Evolutionary conservation across 495 filamentous ascomycete genomes (phyloP), one percentile per base, ranked within the genome.

Genomic region (Pyronema omphalodes): DNA sequence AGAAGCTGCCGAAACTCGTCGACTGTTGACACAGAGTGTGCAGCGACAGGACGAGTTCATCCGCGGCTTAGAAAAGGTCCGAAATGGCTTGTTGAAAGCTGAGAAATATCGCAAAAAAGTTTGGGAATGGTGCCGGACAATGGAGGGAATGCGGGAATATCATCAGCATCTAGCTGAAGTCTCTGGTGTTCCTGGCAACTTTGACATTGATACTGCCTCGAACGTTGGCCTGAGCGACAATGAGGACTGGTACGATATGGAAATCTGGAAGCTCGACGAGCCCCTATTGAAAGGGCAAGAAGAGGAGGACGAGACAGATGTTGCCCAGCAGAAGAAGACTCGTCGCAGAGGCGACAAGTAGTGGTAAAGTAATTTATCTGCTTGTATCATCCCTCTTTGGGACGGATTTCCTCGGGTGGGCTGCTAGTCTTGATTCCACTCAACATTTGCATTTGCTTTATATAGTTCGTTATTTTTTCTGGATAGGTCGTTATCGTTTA

Each of bases 31-130:
- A 64, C 73, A 83, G 2, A 94, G 89, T 59, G 83, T 94, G 9
- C 88, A 94, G 60, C 93, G 94, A 66, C 89, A 95, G 61, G 91
- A 96, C 61, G 89, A 98, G 67, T 82, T 94, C 15, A 82, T 86
- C 43, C 82, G 91, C 8, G 85, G 84, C 2, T 79, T 82, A 7
- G 76, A 83, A 48, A 76, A 76, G 52, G 76, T 95, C 58, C 80
- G 88, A 54, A 73, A 83, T 34, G 82, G 79, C 0, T 74, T 98
- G 14, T 69, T 89, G 53, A 74, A 77, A 44, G 86, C 88, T 3
- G 79, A 88, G 59, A 77, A 83, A 33, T 78, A 86, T 71, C 77
- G 88, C 44, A 78, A 81, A 53, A 74, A 80, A 44, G 86, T 96
- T 9, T 75, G 83, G 64, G 79, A 83, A 55, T 93, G 86, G 84